Evolutionary conservation across 2,329 filamentous ascomycete genomes (phyloP).

Genomic region (Byssochlamys sp.): DNA sequence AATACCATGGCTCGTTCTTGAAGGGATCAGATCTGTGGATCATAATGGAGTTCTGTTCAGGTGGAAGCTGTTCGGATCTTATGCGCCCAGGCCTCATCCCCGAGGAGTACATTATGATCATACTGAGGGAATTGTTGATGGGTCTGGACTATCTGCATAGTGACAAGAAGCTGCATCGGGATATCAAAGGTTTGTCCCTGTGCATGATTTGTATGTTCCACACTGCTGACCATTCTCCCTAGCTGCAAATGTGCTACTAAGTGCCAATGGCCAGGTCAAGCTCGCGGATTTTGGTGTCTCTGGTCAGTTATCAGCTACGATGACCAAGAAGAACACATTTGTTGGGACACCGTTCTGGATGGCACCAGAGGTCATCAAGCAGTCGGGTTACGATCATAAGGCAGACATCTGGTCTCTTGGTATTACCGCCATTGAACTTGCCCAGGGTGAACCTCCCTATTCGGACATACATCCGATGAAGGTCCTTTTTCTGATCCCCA

Average conservation of each 20-base stretch:
- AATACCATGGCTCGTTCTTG: constrained; percentile 93
- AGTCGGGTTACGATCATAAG: constrained; percentile 95
- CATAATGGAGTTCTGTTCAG: constrained; percentile 98
- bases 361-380: constrained; percentile 97
- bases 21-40: constrained; percentile 97
- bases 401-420: constrained; percentile 96
- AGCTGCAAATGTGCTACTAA: constrained; percentile 88
- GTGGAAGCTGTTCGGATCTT: constrained; percentile 88
- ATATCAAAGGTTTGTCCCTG: constrained; percentile 72
- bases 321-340: constrained; percentile 99
- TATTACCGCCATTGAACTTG: constrained; percentile 85
- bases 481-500: constrained; percentile 89
- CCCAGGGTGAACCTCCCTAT: constrained; percentile 85
- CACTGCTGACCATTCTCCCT: neutral
- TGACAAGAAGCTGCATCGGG: constrained; percentile 90
- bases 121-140: constrained; percentile 77
- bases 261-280: constrained; percentile 88
- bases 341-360: constrained; percentile 99
- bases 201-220: neutral
- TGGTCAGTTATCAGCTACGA: constrained; percentile 88
- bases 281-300: constrained; percentile 95
- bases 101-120: constrained; percentile 95
- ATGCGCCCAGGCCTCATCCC: constrained; percentile 87
- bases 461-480: constrained; percentile 98
- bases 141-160: constrained; percentile 87